phyloP scores from a whole-genome alignment of 2,329 filamentous ascomycete species.

The Lachnellula willkommii region DNA sequence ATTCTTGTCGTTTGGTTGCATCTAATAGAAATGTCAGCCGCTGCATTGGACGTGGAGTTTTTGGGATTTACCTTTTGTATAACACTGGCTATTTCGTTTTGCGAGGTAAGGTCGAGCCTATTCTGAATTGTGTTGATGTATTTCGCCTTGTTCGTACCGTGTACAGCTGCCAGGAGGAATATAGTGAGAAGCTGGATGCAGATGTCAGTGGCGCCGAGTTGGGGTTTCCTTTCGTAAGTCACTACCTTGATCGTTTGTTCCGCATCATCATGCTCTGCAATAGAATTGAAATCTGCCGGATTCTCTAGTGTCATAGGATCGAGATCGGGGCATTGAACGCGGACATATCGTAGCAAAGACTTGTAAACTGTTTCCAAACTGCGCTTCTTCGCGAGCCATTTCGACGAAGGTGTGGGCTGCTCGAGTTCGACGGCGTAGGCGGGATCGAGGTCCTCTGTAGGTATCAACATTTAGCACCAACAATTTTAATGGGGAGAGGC shows the following conservation, averaged over 20 bases:
- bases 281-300: slow-evolving; percentile 49
- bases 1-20: background rate
- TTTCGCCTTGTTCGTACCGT: slow-evolving; percentile 50
- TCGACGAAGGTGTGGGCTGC: slow-evolving; percentile 36
- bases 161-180: slow-evolving; percentile 57
- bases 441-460: slow-evolving; percentile 52
- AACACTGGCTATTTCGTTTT: slow-evolving; percentile 35
- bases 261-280: slow-evolving; percentile 52
- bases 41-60: slow-evolving; percentile 1
- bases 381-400: slow-evolving; percentile 40
- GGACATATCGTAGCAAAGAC: slow-evolving; percentile 51
- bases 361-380: slow-evolving; percentile 51
- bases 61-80: slow-evolving; percentile 20
- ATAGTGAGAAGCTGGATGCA: slow-evolving; percentile 53
- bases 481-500: background rate
- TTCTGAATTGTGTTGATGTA: slow-evolving; percentile 46
- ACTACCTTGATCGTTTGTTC: slow-evolving; percentile 49
- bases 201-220: slow-evolving; percentile 20
- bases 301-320: slow-evolving; percentile 45
- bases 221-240: background rate
- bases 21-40: background rate
- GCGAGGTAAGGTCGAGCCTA: slow-evolving; percentile 38
- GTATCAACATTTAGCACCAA: slow-evolving; percentile 35
- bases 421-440: slow-evolving; percentile 52
- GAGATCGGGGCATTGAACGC: slow-evolving; percentile 46